A percentile compares a stretch with the other conserved stretches of the same genome.
Evolutionary conservation across 805 yeast species (phyloP).

Genomic region (Candida patagonica): DNA sequence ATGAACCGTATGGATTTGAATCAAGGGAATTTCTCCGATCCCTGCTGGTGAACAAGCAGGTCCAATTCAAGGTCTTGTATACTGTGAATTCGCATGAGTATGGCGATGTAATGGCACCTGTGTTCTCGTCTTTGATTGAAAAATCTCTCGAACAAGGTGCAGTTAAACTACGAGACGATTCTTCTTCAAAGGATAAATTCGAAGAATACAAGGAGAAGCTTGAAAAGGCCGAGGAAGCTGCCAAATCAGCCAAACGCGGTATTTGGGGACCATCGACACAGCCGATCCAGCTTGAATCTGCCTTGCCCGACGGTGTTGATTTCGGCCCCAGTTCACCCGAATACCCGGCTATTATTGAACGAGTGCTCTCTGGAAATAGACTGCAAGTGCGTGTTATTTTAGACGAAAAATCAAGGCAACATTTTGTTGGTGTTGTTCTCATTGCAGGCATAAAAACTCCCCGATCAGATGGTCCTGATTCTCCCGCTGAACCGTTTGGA

Average conservation of each 20-base stretch:
- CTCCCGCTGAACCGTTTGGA: slow-evolving; percentile 45
- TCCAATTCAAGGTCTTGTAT: slow-evolving; percentile 50
- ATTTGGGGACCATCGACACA: slow-evolving; percentile 38
- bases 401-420: slow-evolving; percentile 33
- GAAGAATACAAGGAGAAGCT: slow-evolving; percentile 30
- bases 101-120: slow-evolving; percentile 61
- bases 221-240: slow-evolving; percentile 34
- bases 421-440: slow-evolving; percentile 48
- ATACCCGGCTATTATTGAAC: slow-evolving; percentile 56
- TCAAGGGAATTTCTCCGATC: slow-evolving; percentile 54
- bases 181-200: slow-evolving; percentile 33
- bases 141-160: slow-evolving; percentile 48
- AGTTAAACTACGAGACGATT: slow-evolving; percentile 52
- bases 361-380: slow-evolving; percentile 71
- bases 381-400: slow-evolving; percentile 50
- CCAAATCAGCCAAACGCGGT: slow-evolving; percentile 44
- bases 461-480: slow-evolving; percentile 43
- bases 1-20: slow-evolving; percentile 41
- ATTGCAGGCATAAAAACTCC: slow-evolving; percentile 72
- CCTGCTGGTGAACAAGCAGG: slow-evolving; percentile 52
- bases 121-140: slow-evolving; percentile 50
- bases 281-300: slow-evolving; percentile 12
- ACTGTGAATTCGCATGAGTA: slow-evolving; percentile 47
- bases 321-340: slow-evolving; percentile 26
- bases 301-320: slow-evolving; percentile 20